phyloP scores from a whole-genome alignment of 371 early-diverging fungal genomes.

The Mucor velutinosus region DNA sequence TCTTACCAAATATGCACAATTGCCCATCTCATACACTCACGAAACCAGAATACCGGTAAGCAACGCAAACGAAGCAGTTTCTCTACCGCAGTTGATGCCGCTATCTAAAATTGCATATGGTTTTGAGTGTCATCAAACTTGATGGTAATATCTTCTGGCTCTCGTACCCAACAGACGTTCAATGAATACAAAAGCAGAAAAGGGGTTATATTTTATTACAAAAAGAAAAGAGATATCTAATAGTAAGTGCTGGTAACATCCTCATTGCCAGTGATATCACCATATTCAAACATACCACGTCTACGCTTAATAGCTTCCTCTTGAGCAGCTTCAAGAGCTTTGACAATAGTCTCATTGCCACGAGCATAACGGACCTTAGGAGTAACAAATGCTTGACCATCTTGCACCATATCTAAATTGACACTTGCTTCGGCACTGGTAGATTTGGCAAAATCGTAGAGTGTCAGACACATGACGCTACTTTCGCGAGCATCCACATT shows the following conservation, averaged over 20 bases:
- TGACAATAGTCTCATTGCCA: slow-evolving; percentile 59
- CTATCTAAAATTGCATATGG: no score
- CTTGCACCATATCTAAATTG: slow-evolving; percentile 78
- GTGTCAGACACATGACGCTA: slow-evolving; percentile 66
- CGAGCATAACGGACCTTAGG: slow-evolving; percentile 57
- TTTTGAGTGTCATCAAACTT: no score
- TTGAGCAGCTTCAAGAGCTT: slow-evolving; percentile 42
- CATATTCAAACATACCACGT: slow-evolving; percentile 87
- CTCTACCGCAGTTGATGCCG: no score
- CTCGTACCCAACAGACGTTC: no score
- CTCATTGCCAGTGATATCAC: slow-evolving; percentile 84
- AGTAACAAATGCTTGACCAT: slow-evolving; percentile 76
- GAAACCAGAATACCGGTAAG: no score
- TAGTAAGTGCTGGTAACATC: slow-evolving; percentile 39
- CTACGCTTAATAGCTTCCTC: slow-evolving; percentile 58
- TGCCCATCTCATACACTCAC: no score
- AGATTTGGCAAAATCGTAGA: slow-evolving; percentile 69
- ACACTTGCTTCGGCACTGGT: slow-evolving; percentile 68
- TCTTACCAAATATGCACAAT: not conserved
- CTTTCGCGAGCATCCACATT: slow-evolving; percentile 70
- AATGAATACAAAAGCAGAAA: not conserved
- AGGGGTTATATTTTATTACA: not conserved
- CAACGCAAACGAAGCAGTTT: no score
- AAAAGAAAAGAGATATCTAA: slow-evolving; percentile 3
- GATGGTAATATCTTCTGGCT: no score